A percentile compares a stretch with the other conserved stretches of the same genome.
These are phyloP conservation scores for Triangularia setosa DNA, from an alignment of 2,329 filamentous ascomycete species.

Conservation along the genomic window DNA sequence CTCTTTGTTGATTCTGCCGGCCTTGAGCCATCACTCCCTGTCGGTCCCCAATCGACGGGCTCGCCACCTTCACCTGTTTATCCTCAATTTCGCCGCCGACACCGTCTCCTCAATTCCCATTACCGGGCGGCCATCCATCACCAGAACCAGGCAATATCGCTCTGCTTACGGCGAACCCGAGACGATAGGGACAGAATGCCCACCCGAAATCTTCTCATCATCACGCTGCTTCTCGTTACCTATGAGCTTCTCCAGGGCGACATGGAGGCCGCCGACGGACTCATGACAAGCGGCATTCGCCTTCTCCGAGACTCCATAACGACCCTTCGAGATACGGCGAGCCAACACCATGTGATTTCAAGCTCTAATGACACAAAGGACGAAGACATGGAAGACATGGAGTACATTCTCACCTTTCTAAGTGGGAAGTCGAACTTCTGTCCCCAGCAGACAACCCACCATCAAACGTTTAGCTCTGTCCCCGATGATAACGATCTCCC, in stretches of 20 bases:
- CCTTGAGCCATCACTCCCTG: background rate
- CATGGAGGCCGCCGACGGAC: constrained; percentile 4
- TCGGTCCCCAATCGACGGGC: background rate
- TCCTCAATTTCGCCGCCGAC: background rate
- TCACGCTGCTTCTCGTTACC: constrained; percentile 3
- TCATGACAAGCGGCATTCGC: constrained; percentile 4
- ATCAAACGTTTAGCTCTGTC: background rate
- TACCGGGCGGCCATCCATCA: constrained; percentile 3
- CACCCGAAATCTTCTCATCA: background rate
- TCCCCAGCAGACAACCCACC: background rate
- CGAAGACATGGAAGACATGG: background rate
- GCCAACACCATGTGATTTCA: background rate
- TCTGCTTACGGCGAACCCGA: constrained; percentile 3
- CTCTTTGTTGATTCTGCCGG: constrained; percentile 3
- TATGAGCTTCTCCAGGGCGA: constrained; percentile 9
- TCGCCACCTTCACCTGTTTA: background rate
- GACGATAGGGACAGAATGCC: background rate
- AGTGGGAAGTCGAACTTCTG: background rate
- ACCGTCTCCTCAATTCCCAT: background rate
- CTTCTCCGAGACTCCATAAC: background rate
- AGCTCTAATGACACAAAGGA: background rate
- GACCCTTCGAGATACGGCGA: background rate
- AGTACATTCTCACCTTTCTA: constrained; percentile 5
- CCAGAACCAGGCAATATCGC: constrained; percentile 8
- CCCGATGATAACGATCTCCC: background rate